These are phyloP conservation scores for Candida corydali DNA, from an alignment of 805 yeast species.

Conservation along the genomic window DNA sequence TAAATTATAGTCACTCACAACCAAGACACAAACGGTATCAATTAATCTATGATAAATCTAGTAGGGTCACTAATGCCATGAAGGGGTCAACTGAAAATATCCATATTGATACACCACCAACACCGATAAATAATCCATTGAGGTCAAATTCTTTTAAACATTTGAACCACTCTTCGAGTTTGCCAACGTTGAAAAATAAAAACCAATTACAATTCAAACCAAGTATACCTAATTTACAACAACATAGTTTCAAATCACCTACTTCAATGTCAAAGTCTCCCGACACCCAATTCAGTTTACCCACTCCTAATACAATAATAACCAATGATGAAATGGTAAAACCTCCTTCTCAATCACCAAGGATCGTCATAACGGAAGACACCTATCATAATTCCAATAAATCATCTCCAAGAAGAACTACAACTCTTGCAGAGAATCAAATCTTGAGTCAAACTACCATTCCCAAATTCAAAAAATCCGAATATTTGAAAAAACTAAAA, in stretches of 20 bases:
- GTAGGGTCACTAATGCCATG: constrained; percentile 41
- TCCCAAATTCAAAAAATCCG: constrained; percentile 5
- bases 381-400: background rate
- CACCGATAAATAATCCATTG: background rate
- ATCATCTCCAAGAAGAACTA: constrained; percentile 6
- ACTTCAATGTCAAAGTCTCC: constrained; percentile 2
- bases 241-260: background rate
- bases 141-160: background rate
- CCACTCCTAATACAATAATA: constrained; percentile 2
- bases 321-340: too few relatives aligned
- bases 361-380: background rate
- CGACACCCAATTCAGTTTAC: constrained; percentile 1
- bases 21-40: constrained; percentile 31
- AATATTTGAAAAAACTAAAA: background rate
- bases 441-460: constrained; percentile 8
- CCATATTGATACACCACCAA: constrained; percentile 8
- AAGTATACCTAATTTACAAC: background rate
- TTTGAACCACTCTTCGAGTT: constrained; percentile 9
- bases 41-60: constrained; percentile 43
- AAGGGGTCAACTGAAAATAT: constrained; percentile 19
- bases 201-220: constrained; percentile 5
- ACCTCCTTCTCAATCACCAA: too few relatives aligned
- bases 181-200: constrained; percentile 9
- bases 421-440: constrained; percentile 4
- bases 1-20: constrained; percentile 38